Evolutionary conservation across 495 filamentous ascomycete species (phyloP).

Genomic region (Trichoderma erinaceum): DNA sequence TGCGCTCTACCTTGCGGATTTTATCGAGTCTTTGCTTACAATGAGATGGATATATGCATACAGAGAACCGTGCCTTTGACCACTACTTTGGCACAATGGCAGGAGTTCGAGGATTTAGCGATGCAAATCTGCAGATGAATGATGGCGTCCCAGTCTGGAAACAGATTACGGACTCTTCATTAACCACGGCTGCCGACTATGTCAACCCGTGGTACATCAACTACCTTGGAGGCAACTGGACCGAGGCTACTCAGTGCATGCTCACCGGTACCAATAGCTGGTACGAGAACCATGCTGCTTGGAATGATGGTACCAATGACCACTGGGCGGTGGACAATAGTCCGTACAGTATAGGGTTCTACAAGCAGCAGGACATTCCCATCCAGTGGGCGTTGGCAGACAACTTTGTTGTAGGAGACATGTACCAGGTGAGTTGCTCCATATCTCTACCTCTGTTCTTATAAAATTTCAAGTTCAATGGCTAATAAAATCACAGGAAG

Average conservation of each 20-base stretch:
- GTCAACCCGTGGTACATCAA: conserved; percentile 51
- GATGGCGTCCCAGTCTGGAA: conserved; percentile 42
- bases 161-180: conserved; percentile 25
- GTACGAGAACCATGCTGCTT: conserved; percentile 43
- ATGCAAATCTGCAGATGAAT: conserved; percentile 53
- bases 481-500: conserved; percentile 31
- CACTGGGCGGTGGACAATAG: conserved; percentile 49
- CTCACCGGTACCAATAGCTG: conserved; percentile 46
- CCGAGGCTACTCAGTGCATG: conserved; percentile 51
- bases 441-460: no score
- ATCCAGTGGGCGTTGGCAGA: conserved; percentile 51
- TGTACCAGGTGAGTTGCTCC: conserved; percentile 57
- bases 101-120: conserved; percentile 50
- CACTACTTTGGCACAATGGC: conserved; percentile 53
- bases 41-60: neutral
- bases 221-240: conserved; percentile 40
- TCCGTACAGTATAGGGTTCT: conserved; percentile 49
- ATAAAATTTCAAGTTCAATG: no score
- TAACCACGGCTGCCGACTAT: conserved; percentile 25
- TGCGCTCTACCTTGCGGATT: neutral
- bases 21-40: no score
- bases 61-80: conserved; percentile 27
- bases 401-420: conserved; percentile 48
- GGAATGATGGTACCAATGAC: conserved; percentile 47
- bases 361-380: conserved; percentile 44